Conservation (phyloP, 768 basidiomycete genomes). For the Polyporus arcularius region DNA sequence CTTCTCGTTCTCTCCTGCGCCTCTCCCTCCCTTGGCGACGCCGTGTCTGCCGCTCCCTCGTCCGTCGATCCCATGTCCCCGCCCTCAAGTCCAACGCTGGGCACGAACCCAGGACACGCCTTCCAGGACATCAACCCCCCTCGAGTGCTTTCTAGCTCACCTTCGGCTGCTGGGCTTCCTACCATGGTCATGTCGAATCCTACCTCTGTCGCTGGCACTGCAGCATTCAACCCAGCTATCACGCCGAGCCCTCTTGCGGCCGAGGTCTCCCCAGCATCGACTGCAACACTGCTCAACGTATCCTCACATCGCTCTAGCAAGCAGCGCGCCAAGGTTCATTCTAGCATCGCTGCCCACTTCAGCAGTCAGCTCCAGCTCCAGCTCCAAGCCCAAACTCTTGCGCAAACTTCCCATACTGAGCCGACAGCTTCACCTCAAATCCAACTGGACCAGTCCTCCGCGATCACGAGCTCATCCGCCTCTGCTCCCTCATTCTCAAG, state of each 20-base stretch:
- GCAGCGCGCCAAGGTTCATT: background rate
- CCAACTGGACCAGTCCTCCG: too few relatives aligned
- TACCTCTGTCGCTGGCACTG: background rate
- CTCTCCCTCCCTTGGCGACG: constrained; percentile 12
- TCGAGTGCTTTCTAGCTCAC: background rate
- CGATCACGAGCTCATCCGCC: background rate
- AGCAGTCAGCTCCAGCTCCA: background rate
- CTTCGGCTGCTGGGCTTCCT: background rate
- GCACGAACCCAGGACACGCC: background rate
- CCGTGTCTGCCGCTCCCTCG: background rate
- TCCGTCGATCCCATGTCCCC: background rate
- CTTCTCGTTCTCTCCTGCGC: constrained; percentile 19
- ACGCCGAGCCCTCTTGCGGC: background rate
- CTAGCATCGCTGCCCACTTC: background rate
- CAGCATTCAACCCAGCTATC: background rate
- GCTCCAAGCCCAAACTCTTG: background rate
- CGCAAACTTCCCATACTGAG: background rate
- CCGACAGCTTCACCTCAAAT: background rate
- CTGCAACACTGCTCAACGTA: background rate
- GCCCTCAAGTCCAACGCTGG: constrained; percentile 6
- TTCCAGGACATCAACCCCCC: background rate
- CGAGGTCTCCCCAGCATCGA: background rate
- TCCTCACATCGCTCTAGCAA: background rate
- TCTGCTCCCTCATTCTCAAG: background rate
- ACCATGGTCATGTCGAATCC: background rate